Evolutionary conservation across 78 protist genomes (phyloP), one percentile per base, ranked within the genome.

Genomic region (Cavenderia fasciculata): DNA sequence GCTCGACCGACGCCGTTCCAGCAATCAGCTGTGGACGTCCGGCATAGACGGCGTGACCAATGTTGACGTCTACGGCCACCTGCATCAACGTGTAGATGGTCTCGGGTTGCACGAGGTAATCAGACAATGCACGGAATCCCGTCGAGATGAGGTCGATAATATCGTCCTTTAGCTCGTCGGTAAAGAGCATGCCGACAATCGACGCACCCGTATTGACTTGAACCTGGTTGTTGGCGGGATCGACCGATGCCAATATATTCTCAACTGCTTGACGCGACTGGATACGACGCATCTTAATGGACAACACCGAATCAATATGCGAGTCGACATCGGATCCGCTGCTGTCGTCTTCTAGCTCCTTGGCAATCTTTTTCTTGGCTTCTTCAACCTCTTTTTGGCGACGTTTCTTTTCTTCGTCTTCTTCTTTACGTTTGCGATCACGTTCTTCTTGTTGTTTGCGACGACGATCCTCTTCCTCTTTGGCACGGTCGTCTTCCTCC

Each of bases 111-210:
- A 78, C 36, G 38, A 82, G 51, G 49, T 52, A 82, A 31, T 82
- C 90, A 21, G 33, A 23, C n/a, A 82, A 66, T n/a, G 76, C 25
- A 38, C 73, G 65, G 47, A 61, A 82, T 16, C 77, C 68, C 10
- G 56, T 41, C 33, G 61, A 54, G 25, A 68, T 72, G 47, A 65
- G 44, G 33, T 82, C 90, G 19, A 82, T 82, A 12, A 82, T 46
- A n/a, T 82, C 90, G 44, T 82, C 90, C 23, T 82, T 82, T 4
- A 82, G 41, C 25, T 82, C 90, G 23, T 82, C 90, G 1, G 90
- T 82, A 10, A 82, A 40, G 18, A 82, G 19, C 16, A 82, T 18
- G 11, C 7, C 7, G 29, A 82, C 0, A n/a, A 74, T 19, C 21
- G 10, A n/a, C 8, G 57, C 85, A 40, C 59, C 71, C 7, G 21